Evolutionary conservation across 2,329 filamentous ascomycete genomes (phyloP), one percentile per base, ranked within the genome.

Genomic region (Cercospora zeina): DNA sequence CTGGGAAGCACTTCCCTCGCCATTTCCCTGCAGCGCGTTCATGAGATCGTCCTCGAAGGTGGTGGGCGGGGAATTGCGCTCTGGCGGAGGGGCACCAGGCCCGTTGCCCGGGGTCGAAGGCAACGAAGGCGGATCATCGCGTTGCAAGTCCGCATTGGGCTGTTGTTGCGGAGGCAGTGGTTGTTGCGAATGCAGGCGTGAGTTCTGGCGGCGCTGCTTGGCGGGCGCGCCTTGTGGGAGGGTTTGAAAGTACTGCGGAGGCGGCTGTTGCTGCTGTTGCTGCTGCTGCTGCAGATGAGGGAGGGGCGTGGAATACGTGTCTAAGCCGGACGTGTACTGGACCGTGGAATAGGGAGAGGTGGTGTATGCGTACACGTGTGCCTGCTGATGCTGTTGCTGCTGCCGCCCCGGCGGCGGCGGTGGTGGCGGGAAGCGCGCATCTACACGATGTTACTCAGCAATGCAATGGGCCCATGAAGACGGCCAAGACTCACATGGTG

Each of bases 41-140:
- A 69, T 66, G 65, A 71, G 65, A 34, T 60, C 54, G 33, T 69
- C 64, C 55, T 72, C 70, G 34, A 70, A 63, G 58, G 62, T 61
- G 9, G 55, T 59, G 8, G 67, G 65, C 30, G 67, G 63, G 5
- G 67, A 67, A 45, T 65, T 63, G 36, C 60, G 64, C 36, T 70
- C 63, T 4, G 70, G 67, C 30, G 65, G 65, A 16, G 71, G 67
- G 16, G 70, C 70, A 30, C 71, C 68, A 30, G 72, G 69, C 6
- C 68, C 71, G 45, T 68, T 63, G 14, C 59, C 66, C 27, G 66
- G 63, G 4, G 65, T 60, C 11, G 59, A 60, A 47, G 62, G 66
- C 45, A 59, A 59, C 9, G 60, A 59, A 47, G 60, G 54, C 47
- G 61, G 34, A n/a, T 45, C 54, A 62, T 45, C 31, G 58, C 42